Conservation (phyloP, 257 asterid species). For the Paulownia fortunei region DNA sequence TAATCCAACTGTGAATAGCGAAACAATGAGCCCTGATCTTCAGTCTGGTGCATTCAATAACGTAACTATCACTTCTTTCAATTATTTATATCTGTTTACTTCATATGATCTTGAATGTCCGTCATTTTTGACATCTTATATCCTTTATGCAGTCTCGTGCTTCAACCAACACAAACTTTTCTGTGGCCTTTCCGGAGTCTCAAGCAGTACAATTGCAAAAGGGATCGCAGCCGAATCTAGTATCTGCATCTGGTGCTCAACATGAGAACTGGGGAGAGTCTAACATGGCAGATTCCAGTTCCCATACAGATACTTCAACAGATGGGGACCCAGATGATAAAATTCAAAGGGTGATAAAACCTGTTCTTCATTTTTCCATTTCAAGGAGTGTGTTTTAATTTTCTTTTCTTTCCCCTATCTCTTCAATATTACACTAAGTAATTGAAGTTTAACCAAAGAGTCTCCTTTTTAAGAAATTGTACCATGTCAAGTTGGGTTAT, state of each 20-base stretch:
- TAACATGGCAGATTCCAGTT: slow-evolving; percentile 60
- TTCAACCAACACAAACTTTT: slow-evolving; percentile 36
- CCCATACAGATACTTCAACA: slow-evolving; percentile 61
- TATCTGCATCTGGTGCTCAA: slow-evolving; percentile 38
- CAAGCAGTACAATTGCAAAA: slow-evolving; percentile 42
- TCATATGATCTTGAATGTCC: not conserved
- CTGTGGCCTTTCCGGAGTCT: slow-evolving; percentile 37
- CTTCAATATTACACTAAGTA: not conserved
- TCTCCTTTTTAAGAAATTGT: not conserved
- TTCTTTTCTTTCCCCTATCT: not conserved
- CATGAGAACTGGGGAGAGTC: slow-evolving; percentile 69
- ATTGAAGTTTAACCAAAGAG: not conserved
- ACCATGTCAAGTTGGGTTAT: not conserved
- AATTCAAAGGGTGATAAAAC: slow-evolving; percentile 44
- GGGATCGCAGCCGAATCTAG: slow-evolving; percentile 35
- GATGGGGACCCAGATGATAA: slow-evolving; percentile 65
- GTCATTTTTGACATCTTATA: slow-evolving; percentile 5
- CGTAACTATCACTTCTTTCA: slow-evolving; percentile 35
- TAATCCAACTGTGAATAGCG: slow-evolving; percentile 42
- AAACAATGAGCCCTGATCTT: slow-evolving; percentile 41
- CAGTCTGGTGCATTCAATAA: slow-evolving; percentile 45
- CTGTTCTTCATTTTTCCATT: not conserved
- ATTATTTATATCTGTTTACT: not conserved
- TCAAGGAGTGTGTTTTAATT: not conserved
- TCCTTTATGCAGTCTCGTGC: slow-evolving; percentile 38